phyloP scores from a whole-genome alignment of 2,329 filamentous ascomycete species.

The Botrytis cinerea region DNA sequence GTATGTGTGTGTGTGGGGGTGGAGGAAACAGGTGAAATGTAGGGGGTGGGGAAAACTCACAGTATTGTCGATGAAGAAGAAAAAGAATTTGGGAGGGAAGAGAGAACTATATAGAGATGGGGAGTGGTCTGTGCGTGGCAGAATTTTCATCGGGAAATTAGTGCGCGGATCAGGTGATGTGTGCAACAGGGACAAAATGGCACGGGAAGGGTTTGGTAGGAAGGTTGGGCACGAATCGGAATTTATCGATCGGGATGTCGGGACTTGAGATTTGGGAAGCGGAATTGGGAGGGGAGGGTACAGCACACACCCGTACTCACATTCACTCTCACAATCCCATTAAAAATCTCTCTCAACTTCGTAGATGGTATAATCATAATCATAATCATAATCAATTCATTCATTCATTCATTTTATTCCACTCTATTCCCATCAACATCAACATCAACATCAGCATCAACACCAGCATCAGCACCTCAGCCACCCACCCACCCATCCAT shows the following conservation, averaged over 20 bases:
- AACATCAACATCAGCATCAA: neutral
- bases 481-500: neutral
- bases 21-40: neutral
- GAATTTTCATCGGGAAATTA: neutral
- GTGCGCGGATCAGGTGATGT: neutral
- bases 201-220: neutral
- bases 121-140: neutral
- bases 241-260: no score
- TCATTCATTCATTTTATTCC: neutral
- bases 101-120: neutral
- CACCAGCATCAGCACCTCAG: neutral
- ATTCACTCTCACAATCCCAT: no score
- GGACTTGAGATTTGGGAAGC: neutral
- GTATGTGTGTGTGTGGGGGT: no score
- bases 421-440: neutral
- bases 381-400: neutral
- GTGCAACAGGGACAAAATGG: constrained; percentile 7
- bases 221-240: neutral
- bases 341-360: neutral
- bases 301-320: no score
- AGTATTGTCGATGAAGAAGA: constrained; percentile 23
- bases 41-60: neutral
- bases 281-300: no score
- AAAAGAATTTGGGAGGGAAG: neutral
- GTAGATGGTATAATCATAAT: neutral